These are phyloP conservation scores for Pseudonitzschia pungens DNA, from an alignment of 108 stramenopile genomes.

Conservation along the genomic window DNA sequence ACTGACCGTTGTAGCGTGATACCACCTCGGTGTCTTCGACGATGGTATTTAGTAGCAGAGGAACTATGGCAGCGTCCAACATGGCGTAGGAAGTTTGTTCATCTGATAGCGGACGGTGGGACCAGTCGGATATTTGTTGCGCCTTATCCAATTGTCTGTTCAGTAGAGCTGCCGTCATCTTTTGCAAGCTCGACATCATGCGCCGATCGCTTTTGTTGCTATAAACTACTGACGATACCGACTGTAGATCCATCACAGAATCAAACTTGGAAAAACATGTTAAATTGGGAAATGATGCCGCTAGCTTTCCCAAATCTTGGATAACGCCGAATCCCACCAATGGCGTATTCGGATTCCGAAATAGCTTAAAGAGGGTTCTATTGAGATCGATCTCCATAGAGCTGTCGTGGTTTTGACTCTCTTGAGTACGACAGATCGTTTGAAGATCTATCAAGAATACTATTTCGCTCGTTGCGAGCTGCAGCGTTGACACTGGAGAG, in stretches of 20 bases:
- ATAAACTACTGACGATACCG: conserved; percentile 17
- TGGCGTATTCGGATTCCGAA: conserved; percentile 7
- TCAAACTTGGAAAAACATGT: conserved; percentile 31
- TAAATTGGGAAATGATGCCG: conserved; percentile 40
- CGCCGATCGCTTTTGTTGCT: conserved; percentile 1
- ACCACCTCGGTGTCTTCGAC: conserved; percentile 8
- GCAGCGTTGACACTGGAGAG: conserved; percentile 41
- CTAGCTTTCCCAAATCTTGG: conserved; percentile 41
- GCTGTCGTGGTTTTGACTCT: neutral
- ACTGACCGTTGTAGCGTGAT: conserved; percentile 25
- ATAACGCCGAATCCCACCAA: conserved; percentile 38
- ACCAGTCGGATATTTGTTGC: conserved; percentile 51
- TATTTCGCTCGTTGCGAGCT: conserved; percentile 24
- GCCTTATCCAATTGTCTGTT: conserved; percentile 41
- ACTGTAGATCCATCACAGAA: conserved; percentile 43
- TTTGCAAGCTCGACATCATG: conserved; percentile 31
- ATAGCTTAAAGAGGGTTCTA: conserved; percentile 23
- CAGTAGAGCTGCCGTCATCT: conserved; percentile 32
- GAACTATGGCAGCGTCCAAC: conserved; percentile 42
- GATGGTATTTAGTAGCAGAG: conserved; percentile 27
- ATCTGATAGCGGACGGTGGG: conserved; percentile 29
- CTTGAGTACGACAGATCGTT: conserved; percentile 20
- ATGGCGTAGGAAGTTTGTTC: conserved; percentile 40
- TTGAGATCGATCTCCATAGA: conserved; percentile 21
- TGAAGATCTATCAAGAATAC: conserved; percentile 39